Evolutionary conservation across 2,329 filamentous ascomycete species (phyloP).

Genomic region (Pseudocercospora eumusae): DNA sequence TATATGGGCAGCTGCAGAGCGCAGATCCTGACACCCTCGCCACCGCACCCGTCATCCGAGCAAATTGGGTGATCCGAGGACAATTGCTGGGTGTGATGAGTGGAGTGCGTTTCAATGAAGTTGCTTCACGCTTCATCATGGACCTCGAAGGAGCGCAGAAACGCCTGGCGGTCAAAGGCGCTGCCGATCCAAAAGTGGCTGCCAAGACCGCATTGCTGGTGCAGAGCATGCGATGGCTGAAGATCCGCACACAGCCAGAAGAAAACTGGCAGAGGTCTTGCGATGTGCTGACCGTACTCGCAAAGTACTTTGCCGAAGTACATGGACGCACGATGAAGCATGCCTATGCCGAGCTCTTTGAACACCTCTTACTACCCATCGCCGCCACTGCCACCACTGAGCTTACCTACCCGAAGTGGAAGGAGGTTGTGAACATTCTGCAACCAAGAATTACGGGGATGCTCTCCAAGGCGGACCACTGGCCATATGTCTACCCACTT

Average conservation of each 20-base stretch:
- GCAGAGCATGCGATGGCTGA: conserved; percentile 86
- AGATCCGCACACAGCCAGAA: conserved; percentile 71
- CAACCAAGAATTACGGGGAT: conserved; percentile 79
- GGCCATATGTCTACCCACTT: conserved; percentile 83
- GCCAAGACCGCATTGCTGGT: conserved; percentile 83
- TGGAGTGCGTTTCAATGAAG: conserved; percentile 81
- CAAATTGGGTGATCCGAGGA: conserved; percentile 94
- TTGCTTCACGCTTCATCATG: conserved; percentile 76
- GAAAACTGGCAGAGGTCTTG: conserved; percentile 83
- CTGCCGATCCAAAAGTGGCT: conserved; percentile 68
- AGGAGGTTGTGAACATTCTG: conserved; percentile 76
- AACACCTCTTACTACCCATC: conserved; percentile 81
- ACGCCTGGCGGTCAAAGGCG: conserved; percentile 71
- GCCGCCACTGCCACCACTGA: conserved; percentile 75
- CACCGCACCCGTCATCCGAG: conserved; percentile 77
- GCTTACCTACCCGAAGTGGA: conserved; percentile 80
- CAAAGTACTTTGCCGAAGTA: conserved; percentile 77
- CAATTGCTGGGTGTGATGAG: conserved; percentile 96
- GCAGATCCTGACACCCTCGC: conserved; percentile 79
- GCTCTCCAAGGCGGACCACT: conserved; percentile 88
- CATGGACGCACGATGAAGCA: conserved; percentile 91
- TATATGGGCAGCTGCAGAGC: conserved; percentile 91
- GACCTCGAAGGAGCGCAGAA: conserved; percentile 79
- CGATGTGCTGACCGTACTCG: conserved; percentile 80
- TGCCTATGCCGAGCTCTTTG: conserved; percentile 89